phyloP scores from a whole-genome alignment of 257 asterid genomes.

The Solanum boliviense region DNA sequence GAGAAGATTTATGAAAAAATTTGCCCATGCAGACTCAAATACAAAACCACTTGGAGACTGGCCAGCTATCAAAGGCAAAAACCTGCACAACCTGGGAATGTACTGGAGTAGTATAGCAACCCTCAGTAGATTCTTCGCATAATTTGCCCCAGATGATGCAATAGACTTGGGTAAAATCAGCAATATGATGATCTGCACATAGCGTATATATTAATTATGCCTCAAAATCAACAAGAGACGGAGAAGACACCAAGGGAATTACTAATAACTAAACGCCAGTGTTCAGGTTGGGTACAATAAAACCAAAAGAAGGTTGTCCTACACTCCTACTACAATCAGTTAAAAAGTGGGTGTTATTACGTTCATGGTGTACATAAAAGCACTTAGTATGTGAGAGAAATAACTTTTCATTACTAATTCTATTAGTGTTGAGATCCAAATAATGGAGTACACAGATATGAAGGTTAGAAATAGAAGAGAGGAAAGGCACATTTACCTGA shows the following conservation, averaged over 20 bases:
- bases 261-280: neutral
- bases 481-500: conserved; percentile 30
- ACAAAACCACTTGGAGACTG: conserved; percentile 67
- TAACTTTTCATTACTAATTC: neutral
- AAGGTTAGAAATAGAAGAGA: neutral
- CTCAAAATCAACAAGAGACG: neutral
- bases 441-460: neutral
- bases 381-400: neutral
- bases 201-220: neutral
- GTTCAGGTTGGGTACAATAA: neutral
- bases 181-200: conserved; percentile 51
- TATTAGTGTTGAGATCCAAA: neutral
- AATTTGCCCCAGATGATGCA: conserved; percentile 51
- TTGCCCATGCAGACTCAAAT: conserved; percentile 85
- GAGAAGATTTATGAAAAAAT: conserved; percentile 65
- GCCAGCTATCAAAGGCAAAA: conserved; percentile 64
- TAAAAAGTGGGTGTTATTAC: neutral
- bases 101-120: conserved; percentile 60
- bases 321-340: neutral
- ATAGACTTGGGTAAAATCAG: conserved; percentile 36
- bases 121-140: conserved; percentile 53
- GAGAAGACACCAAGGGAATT: neutral
- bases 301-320: neutral
- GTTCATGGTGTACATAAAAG: neutral
- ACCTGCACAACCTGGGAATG: conserved; percentile 63